These are phyloP conservation scores for Phylloporus sp. DNA, from an alignment of 1,284 basidiomycete genomes.

Conservation along the genomic window DNA sequence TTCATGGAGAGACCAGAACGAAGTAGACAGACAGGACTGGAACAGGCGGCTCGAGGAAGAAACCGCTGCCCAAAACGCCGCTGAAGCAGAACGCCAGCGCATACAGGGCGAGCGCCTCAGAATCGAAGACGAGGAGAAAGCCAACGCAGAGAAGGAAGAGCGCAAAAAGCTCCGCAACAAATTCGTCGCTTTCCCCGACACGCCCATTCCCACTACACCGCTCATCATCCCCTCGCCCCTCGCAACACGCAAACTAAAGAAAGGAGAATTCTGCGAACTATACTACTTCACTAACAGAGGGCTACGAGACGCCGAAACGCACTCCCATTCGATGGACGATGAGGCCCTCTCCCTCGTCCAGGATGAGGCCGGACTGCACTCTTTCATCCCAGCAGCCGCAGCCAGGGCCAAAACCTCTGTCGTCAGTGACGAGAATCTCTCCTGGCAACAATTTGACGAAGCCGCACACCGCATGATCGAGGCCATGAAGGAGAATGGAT, in stretches of 20 bases:
- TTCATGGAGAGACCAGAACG: background rate
- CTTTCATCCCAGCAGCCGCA: background rate
- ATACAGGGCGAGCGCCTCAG: too few relatives aligned
- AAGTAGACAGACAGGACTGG: background rate
- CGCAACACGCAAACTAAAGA: background rate
- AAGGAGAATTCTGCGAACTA: background rate
- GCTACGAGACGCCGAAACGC: background rate
- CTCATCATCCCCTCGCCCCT: background rate
- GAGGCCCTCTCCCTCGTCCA: background rate
- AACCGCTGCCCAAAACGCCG: background rate
- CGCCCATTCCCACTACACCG: background rate
- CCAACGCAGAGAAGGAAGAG: background rate
- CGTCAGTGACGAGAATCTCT: background rate
- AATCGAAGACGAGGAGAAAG: background rate
- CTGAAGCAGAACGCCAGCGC: too few relatives aligned
- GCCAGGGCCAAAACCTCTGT: background rate
- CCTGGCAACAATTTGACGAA: background rate
- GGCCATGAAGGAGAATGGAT: background rate
- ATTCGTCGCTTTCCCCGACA: background rate
- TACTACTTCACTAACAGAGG: background rate
- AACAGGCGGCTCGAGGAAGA: background rate
- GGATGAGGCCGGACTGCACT: background rate
- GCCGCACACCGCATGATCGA: background rate
- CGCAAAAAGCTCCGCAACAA: background rate
- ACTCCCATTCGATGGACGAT: background rate